These are phyloP conservation scores for Polytolypa hystricis DNA, from an alignment of 2,329 filamentous ascomycete genomes.

Conservation along the genomic window DNA sequence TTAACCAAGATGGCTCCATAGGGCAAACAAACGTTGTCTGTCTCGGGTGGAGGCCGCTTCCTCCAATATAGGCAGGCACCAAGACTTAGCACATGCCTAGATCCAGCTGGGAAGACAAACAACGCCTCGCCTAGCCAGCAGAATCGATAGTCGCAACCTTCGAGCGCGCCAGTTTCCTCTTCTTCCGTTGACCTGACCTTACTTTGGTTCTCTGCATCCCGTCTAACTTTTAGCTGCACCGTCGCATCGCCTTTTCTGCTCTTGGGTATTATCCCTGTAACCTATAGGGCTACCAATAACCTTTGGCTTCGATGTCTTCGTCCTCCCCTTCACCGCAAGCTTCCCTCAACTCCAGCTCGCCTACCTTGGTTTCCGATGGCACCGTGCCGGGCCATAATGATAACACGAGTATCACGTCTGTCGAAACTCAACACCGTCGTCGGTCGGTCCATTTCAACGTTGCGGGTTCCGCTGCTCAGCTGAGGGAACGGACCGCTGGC, in stretches of 20 bases:
- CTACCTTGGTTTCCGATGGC: slow-evolving; percentile 11
- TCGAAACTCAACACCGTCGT: slow-evolving; percentile 18
- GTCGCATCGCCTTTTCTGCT: background rate
- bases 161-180: no score
- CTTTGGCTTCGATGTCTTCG: no score
- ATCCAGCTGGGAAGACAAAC: no score
- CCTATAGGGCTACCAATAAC: no score
- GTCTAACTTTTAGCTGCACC: background rate
- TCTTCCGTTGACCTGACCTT: background rate
- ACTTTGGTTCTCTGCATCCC: background rate
- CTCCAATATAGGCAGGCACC: no score
- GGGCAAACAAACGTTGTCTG: no score
- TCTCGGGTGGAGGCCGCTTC: no score
- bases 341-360: slow-evolving; percentile 12
- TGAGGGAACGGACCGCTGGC: slow-evolving; percentile 19
- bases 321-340: slow-evolving; percentile 8
- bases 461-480: slow-evolving; percentile 18
- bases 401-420: no score
- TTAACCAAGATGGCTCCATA: no score
- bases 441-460: slow-evolving; percentile 31
- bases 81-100: no score
- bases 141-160: no score
- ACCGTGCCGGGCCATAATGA: background rate
- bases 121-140: no score
- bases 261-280: background rate